Conservation (phyloP, 2,329 filamentous ascomycete genomes). For the Mycosphaerella sp. region DNA sequence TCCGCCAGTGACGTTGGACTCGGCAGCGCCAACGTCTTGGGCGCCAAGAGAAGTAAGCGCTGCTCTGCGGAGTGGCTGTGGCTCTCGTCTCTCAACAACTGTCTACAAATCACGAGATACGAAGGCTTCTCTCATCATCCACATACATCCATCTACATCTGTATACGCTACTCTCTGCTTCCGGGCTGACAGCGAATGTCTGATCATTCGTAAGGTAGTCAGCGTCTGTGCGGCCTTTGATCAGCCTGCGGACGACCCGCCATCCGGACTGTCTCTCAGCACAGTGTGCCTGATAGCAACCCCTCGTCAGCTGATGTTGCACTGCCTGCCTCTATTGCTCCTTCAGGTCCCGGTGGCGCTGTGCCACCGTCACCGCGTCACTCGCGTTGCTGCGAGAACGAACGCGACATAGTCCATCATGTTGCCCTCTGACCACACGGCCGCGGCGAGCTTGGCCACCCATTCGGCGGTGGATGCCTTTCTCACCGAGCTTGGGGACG, state of each 20-base stretch:
- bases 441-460: not conserved
- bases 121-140: not conserved
- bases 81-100: too few species aligned
- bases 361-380: too few species aligned
- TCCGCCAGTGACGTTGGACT: not conserved
- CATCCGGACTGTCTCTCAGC: too few species aligned
- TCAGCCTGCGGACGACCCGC: too few species aligned
- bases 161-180: not conserved
- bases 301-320: not conserved
- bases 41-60: not conserved
- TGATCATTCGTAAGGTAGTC: too few species aligned
- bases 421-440: not conserved
- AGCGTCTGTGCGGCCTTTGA: too few species aligned
- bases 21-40: not conserved
- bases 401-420: not conserved
- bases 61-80: not conserved
- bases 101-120: not conserved
- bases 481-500: conserved; percentile 16
- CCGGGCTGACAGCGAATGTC: not conserved
- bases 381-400: not conserved
- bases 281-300: not conserved
- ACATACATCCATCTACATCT: too few species aligned
- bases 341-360: not conserved
- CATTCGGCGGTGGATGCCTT: conserved; percentile 12
- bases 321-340: not conserved